Percentiles rank a stretch among this genome's conserved stretches.
These are phyloP conservation scores for Cokeromyces recurvatus DNA, from an alignment of 371 early-diverging fungal genomes.

Conservation along the genomic window DNA sequence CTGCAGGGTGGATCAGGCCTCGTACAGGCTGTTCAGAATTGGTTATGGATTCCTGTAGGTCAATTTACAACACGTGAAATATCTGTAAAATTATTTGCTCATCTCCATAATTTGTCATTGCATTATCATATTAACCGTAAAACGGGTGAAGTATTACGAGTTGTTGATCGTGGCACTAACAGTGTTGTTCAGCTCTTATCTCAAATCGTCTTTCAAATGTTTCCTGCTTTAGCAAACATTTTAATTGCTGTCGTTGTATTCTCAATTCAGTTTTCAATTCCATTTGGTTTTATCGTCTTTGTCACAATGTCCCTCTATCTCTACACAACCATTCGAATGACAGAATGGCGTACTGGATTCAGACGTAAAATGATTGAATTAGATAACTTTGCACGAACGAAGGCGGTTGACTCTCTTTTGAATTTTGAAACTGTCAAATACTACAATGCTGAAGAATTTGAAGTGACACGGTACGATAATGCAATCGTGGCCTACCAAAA, in stretches of 20 bases:
- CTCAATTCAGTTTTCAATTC: constrained; percentile 54
- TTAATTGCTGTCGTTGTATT: constrained; percentile 66
- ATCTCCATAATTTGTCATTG: constrained; percentile 80
- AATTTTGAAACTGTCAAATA: constrained; percentile 96
- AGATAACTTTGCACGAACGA: constrained; percentile 70
- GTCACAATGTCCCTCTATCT: constrained; percentile 88
- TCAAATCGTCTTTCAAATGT: constrained; percentile 81
- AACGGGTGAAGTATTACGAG: constrained; percentile 86
- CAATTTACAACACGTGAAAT: constrained; percentile 85
- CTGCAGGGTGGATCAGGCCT: constrained; percentile 79
- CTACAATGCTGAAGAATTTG: constrained; percentile 75
- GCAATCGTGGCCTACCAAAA: constrained; percentile 73
- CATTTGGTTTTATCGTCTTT: constrained; percentile 79
- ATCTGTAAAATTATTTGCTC: constrained; percentile 81
- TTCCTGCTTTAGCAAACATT: constrained; percentile 87
- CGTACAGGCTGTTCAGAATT: constrained; percentile 70
- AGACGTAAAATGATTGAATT: constrained; percentile 70
- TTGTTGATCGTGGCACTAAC: constrained; percentile 87
- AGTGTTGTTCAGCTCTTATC: constrained; percentile 79
- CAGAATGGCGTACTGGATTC: constrained; percentile 90
- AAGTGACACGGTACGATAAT: constrained; percentile 70
- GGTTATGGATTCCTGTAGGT: constrained; percentile 87
- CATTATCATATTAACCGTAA: constrained; percentile 89
- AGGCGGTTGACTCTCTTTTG: constrained; percentile 86
- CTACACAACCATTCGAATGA: constrained; percentile 74